These are phyloP conservation scores for Stagonosporopsis rhizophila DNA, from an alignment of 2,329 filamentous ascomycete genomes.

Conservation along the genomic window DNA sequence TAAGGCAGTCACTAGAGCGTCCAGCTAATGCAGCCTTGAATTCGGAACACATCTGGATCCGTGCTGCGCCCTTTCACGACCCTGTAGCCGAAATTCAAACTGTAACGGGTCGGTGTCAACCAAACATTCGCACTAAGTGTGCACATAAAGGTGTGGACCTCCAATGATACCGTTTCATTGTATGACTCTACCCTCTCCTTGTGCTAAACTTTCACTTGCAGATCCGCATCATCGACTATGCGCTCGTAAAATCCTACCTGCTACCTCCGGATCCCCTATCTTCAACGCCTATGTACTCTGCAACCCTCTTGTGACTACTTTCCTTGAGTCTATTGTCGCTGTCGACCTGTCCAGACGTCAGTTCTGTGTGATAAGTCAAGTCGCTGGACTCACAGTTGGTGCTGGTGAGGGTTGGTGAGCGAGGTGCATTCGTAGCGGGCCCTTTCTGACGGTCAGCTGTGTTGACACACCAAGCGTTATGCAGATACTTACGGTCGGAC, in stretches of 20 bases:
- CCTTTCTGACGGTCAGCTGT: too few relatives aligned
- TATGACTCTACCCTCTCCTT: too few relatives aligned
- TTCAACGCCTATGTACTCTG: slow-evolving; percentile 48
- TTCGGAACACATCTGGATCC: not conserved
- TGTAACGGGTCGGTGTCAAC: not conserved
- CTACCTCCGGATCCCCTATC: slow-evolving; percentile 3
- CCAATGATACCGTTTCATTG: not conserved
- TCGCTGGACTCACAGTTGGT: too few relatives aligned
- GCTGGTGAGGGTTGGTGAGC: too few relatives aligned
- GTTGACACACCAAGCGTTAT: too few relatives aligned
- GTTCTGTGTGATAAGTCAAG: too few relatives aligned
- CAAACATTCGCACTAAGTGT: not conserved
- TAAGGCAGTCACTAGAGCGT: not conserved
- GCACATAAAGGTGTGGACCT: not conserved
- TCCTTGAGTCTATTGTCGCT: too few relatives aligned
- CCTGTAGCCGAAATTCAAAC: not conserved
- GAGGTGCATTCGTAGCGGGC: too few relatives aligned
- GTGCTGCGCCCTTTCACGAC: not conserved
- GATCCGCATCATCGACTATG: slow-evolving; percentile 17
- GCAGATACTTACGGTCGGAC: too few relatives aligned
- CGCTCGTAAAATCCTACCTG: slow-evolving; percentile 20
- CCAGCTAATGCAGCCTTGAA: not conserved
- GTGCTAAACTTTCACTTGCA: slow-evolving; percentile 5
- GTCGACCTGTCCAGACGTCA: too few relatives aligned
- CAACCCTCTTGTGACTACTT: too few relatives aligned